Evolutionary conservation across 139 green algal genomes (phyloP).

Genomic region (Chlamydomonas urium): DNA sequence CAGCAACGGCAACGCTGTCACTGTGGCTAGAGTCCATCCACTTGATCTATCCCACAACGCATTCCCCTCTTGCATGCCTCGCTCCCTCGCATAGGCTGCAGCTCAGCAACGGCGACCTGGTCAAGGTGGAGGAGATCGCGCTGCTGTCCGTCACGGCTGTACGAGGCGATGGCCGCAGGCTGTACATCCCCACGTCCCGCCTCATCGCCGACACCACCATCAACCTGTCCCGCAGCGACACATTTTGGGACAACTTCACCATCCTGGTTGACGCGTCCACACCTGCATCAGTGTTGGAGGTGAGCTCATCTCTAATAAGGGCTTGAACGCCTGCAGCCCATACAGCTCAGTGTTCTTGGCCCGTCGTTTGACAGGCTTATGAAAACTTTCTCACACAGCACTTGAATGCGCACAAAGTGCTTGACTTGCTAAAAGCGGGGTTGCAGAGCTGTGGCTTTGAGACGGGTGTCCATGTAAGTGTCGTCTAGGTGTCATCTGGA

Average conservation of each 20-base stretch:
- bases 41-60: too few relatives aligned
- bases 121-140: constrained; percentile 57
- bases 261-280: constrained; percentile 45
- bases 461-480: too few relatives aligned
- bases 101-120: constrained; percentile 11
- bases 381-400: too few relatives aligned
- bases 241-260: constrained; percentile 39
- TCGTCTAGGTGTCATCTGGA: too few relatives aligned
- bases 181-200: constrained; percentile 52
- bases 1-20: constrained; percentile 7
- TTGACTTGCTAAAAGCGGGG: too few relatives aligned
- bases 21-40: too few relatives aligned
- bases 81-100: too few relatives aligned
- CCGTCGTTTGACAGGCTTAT: neutral
- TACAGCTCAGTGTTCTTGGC: neutral
- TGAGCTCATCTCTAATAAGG: neutral
- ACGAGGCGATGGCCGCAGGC: constrained; percentile 33
- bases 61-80: too few relatives aligned
- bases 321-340: neutral
- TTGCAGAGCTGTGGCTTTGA: too few relatives aligned
- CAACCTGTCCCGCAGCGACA: constrained; percentile 46
- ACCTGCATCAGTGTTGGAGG: constrained; percentile 30
- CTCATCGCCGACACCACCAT: constrained; percentile 34
- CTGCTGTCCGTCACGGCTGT: constrained; percentile 49
- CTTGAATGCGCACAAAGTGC: neutral